phyloP scores from a whole-genome alignment of 2,329 filamentous ascomycete species.

The Dactylellina sp. region DNA sequence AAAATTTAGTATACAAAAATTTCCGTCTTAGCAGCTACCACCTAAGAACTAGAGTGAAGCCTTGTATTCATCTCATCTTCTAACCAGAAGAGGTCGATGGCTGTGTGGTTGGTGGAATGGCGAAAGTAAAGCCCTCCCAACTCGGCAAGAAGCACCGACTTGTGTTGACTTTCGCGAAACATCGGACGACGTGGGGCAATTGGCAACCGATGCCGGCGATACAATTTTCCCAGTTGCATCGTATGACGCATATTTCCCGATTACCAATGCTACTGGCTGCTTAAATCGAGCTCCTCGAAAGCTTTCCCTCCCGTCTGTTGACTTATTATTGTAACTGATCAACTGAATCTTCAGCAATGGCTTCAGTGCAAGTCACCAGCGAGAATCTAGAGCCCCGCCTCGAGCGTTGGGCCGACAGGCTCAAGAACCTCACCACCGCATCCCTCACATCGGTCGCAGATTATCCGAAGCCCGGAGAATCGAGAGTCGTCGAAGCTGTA shows the following conservation, averaged over 20 bases:
- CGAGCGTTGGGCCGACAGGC: slow-evolving; percentile 59
- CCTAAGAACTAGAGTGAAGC: too few relatives aligned
- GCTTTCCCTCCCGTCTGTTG: neutral
- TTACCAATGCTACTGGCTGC: neutral
- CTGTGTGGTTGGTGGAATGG: slow-evolving; percentile 8
- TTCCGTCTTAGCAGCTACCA: too few relatives aligned
- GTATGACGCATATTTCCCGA: slow-evolving; percentile 30
- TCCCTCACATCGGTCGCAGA: slow-evolving; percentile 59
- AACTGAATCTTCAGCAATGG: slow-evolving; percentile 22
- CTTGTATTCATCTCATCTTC: too few relatives aligned
- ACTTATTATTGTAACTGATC: slow-evolving; percentile 1
- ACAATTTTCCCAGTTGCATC: slow-evolving; percentile 34
- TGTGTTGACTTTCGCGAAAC: slow-evolving; percentile 14
- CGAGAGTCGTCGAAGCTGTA: slow-evolving; percentile 60
- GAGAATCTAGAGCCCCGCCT: slow-evolving; percentile 58
- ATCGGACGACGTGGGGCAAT: slow-evolving; percentile 42
- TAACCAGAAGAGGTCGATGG: neutral
- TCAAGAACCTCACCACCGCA: slow-evolving; percentile 60
- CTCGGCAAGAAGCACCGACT: slow-evolving; percentile 1
- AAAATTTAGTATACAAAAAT: too few relatives aligned
- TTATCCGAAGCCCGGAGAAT: slow-evolving; percentile 60
- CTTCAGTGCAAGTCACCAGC: slow-evolving; percentile 25
- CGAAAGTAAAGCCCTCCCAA: neutral
- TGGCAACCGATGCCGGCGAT: slow-evolving; percentile 54
- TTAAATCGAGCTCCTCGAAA: neutral